phyloP scores from a whole-genome alignment of 2,329 filamentous ascomycete genomes.

The Trichoderma sp. region DNA sequence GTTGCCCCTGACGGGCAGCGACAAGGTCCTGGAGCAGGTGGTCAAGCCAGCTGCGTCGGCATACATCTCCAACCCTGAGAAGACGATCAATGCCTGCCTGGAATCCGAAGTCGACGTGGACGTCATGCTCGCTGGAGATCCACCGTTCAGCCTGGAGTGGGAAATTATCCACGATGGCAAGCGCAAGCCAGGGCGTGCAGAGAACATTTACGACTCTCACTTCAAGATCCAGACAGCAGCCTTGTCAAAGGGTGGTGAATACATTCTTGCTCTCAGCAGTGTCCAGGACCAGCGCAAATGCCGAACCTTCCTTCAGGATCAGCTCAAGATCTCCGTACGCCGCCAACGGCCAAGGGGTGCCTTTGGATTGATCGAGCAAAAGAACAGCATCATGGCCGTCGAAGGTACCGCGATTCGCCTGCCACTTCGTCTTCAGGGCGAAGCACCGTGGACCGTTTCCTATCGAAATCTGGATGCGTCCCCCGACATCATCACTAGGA shows the following conservation, averaged over 20 bases:
- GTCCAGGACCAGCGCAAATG: conserved; percentile 86
- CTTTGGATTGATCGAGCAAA: conserved; percentile 85
- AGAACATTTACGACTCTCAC: conserved; percentile 62
- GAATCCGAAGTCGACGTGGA: conserved; percentile 77
- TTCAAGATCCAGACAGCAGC: conserved; percentile 75
- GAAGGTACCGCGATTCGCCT: conserved; percentile 74
- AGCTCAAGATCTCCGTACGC: conserved; percentile 81
- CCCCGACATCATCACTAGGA: conserved; percentile 49
- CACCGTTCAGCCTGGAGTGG: conserved; percentile 88
- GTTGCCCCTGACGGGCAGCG: conserved; percentile 62
- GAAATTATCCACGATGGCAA: conserved; percentile 90
- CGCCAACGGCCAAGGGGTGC: conserved; percentile 84
- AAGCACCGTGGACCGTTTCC: conserved; percentile 78
- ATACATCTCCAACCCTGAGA: conserved; percentile 60
- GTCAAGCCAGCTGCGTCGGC: conserved; percentile 92
- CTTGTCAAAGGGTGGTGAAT: conserved; percentile 82
- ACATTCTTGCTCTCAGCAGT: conserved; percentile 81
- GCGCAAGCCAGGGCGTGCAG: conserved; percentile 67
- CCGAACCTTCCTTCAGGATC: conserved; percentile 81
- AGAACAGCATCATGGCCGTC: conserved; percentile 71
- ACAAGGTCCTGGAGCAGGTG: conserved; percentile 75
- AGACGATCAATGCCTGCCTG: conserved; percentile 71
- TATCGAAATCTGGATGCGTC: conserved; percentile 69
- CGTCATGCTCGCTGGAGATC: conserved; percentile 75
- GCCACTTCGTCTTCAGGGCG: conserved; percentile 82